phyloP scores from a whole-genome alignment of 768 basidiomycete genomes.

The Leccinum subtestaceum region DNA sequence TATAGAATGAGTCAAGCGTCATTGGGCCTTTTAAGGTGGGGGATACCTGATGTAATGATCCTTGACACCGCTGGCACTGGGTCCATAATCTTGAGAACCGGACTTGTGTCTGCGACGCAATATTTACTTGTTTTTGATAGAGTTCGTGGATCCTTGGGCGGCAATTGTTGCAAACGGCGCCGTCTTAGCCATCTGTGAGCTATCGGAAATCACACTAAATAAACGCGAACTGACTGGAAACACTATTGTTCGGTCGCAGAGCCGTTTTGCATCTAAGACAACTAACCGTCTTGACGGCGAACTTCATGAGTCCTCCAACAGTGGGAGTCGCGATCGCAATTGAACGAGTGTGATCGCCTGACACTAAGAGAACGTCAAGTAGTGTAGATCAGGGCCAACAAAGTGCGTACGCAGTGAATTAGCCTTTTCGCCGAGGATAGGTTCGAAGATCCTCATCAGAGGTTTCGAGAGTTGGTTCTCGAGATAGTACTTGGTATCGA shows the following conservation, averaged over 20 bases:
- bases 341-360: slow-evolving; percentile 92
- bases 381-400: neutral
- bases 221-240: slow-evolving; percentile 48
- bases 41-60: slow-evolving; percentile 86
- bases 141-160: slow-evolving; percentile 80
- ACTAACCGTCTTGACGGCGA: slow-evolving; percentile 92
- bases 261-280: slow-evolving; percentile 96
- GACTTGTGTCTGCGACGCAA: slow-evolving; percentile 78
- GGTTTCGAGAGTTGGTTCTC: slow-evolving; percentile 98
- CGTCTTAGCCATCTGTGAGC: slow-evolving; percentile 47
- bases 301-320: slow-evolving; percentile 97
- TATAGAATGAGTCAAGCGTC: neutral
- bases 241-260: slow-evolving; percentile 71
- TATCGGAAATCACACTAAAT: neutral
- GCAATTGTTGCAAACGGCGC: slow-evolving; percentile 95
- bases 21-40: neutral
- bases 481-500: slow-evolving; percentile 97
- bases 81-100: slow-evolving; percentile 96
- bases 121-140: slow-evolving; percentile 84
- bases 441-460: slow-evolving; percentile 96
- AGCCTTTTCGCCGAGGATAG: slow-evolving; percentile 92
- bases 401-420: slow-evolving; percentile 64
- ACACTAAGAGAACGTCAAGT: slow-evolving; percentile 52
- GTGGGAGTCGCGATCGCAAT: slow-evolving; percentile 97
- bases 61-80: slow-evolving; percentile 98